Percentiles rank a stretch among this genome's conserved stretches.
Evolutionary conservation across 2,329 filamentous ascomycete genomes (phyloP).

Genomic region (Ceratocystis diversiconidia): DNA sequence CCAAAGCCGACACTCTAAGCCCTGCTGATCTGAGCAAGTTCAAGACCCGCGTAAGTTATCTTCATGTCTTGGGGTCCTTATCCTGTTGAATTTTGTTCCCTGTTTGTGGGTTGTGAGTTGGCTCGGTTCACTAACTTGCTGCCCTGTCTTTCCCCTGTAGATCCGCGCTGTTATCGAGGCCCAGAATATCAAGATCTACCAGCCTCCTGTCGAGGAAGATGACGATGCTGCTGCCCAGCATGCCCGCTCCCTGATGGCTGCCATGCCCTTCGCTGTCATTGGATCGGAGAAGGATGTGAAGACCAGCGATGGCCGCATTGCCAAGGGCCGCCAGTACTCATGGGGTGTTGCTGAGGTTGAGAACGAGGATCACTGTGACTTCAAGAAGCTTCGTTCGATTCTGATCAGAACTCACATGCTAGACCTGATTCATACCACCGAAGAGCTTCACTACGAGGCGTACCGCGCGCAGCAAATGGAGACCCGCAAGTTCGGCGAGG

Average conservation of each 20-base stretch:
- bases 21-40: slow-evolving; percentile 81
- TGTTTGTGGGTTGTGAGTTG: neutral
- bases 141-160: slow-evolving; percentile 32
- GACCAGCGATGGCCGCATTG: slow-evolving; percentile 85
- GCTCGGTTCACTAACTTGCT: slow-evolving; percentile 19
- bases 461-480: slow-evolving; percentile 99
- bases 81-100: neutral
- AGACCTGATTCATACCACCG: slow-evolving; percentile 97
- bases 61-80: neutral
- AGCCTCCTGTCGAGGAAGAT: slow-evolving; percentile 93
- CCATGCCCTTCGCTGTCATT: slow-evolving; percentile 98
- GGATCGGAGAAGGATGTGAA: slow-evolving; percentile 99
- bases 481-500: slow-evolving; percentile 97
- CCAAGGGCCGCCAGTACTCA: slow-evolving; percentile 97
- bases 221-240: slow-evolving; percentile 93
- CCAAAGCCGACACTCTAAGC: slow-evolving; percentile 96
- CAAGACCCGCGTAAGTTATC: slow-evolving; percentile 69
- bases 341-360: slow-evolving; percentile 99
- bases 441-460: slow-evolving; percentile 97
- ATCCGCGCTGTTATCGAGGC: slow-evolving; percentile 92
- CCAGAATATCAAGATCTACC: slow-evolving; percentile 99
- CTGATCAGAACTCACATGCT: slow-evolving; percentile 99
- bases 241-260: slow-evolving; percentile 83
- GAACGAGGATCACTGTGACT: slow-evolving; percentile 99
- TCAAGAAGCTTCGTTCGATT: slow-evolving; percentile 99